These are phyloP conservation scores for Salinomyces thailandicus DNA, from an alignment of 2,329 filamentous ascomycete genomes.

Conservation along the genomic window DNA sequence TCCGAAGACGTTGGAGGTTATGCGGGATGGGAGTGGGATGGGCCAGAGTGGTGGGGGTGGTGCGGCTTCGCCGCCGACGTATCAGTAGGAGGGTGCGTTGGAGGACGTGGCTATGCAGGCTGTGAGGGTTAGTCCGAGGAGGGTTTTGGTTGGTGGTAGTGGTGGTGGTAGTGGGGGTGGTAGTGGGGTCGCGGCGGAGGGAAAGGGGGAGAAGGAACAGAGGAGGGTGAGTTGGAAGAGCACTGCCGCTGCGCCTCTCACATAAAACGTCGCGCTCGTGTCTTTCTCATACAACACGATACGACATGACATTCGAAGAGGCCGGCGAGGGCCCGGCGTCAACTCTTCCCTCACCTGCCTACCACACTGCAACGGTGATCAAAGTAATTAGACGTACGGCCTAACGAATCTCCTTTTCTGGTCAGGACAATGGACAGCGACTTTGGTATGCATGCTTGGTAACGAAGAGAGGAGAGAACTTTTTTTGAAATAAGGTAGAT, in stretches of 20 bases:
- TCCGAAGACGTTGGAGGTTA: conserved; percentile 40
- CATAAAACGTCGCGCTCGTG: too few relatives aligned
- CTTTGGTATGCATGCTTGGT: too few relatives aligned
- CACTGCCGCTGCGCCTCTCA: neutral
- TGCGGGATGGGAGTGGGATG: conserved; percentile 26
- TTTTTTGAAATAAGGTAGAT: too few relatives aligned
- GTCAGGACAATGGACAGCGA: too few relatives aligned
- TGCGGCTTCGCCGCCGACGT: neutral
- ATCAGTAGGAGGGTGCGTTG: conserved; percentile 1
- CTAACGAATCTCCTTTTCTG: neutral
- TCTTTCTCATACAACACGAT: too few relatives aligned
- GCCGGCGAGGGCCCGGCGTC: too few relatives aligned
- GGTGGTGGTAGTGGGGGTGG: neutral
- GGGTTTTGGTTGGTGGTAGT: neutral
- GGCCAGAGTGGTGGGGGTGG: neutral
- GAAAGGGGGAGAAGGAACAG: neutral
- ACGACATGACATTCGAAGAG: too few relatives aligned
- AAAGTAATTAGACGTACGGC: neutral
- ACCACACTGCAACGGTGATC: too few relatives aligned
- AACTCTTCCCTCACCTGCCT: too few relatives aligned
- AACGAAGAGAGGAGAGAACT: too few relatives aligned
- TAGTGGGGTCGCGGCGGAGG: neutral
- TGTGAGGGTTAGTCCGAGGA: neutral
- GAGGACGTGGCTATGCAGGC: neutral
- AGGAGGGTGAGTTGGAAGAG: neutral